Evolutionary conservation across 768 basidiomycete genomes (phyloP), one percentile per base, ranked within the genome.

Genomic region (Hericium alpestre): DNA sequence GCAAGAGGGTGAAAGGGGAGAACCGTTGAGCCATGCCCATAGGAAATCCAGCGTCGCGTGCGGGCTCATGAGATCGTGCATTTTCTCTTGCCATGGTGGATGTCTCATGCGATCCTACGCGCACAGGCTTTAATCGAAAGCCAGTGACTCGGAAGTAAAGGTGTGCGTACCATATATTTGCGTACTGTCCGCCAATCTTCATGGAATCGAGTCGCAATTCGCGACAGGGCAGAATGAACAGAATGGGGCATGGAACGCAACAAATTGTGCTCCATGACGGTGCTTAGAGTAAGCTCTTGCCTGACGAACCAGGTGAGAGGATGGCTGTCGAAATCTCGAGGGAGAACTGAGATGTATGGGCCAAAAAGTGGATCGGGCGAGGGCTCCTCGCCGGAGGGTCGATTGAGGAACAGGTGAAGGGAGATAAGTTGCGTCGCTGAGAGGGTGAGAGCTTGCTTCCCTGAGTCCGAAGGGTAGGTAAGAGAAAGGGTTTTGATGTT

Each of bases 11-110:
- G 38, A 51, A 55, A 52, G 39, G 20, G 41, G 66, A 76, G 58
- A 62, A 89, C 93, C 91, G 65, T 85, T 94, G 10, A 97, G 76
- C 93, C 94, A 98, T 1, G 81, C 92, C 92, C 94, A 96, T 3
- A 90, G 67, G 61, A 82, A 90, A 63, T 84, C 78, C n/a, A 55
- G 50, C 9, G 66, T 41, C 23, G 8, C 41, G 54, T 13, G 38
- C 23, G 22, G 23, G 37, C 22, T 37, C 51, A 27, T 12, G 57
- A 46, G 22, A 39, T 53, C 37, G 15, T 18, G 52, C 56, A 15
- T 38, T 38, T 52, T 56, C 53, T 46, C 59, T 55, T 48, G 32
- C 32, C 32, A 32, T 10, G 32, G 6, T 32, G 32, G 32, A 32
- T 32, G 49, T 37, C 38, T 40, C 49, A 43, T 51, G 39, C 54